Evolutionary conservation across 768 basidiomycete genomes (phyloP).

Genomic region (Auricularia auricula-judae): DNA sequence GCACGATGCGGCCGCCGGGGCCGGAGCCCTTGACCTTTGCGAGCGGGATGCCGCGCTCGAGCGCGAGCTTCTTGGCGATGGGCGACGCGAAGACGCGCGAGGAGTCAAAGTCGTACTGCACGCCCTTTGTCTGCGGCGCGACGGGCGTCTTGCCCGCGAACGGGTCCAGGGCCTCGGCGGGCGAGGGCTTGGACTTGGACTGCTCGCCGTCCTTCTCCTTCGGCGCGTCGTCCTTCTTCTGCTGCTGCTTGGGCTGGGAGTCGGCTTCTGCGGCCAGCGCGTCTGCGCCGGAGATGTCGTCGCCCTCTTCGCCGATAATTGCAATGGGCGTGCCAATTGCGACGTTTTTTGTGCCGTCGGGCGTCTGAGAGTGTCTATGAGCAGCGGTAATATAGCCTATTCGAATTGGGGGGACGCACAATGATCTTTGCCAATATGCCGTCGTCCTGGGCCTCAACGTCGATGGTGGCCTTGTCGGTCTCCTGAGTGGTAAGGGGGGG

Average conservation of each 20-base stretch:
- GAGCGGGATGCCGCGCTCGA: slow-evolving; percentile 88
- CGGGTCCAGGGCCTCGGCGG: slow-evolving; percentile 22
- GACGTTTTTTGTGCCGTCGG: slow-evolving; percentile 80
- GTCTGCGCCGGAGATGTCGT: slow-evolving; percentile 77
- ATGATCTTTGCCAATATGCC: slow-evolving; percentile 95
- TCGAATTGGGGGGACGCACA: slow-evolving; percentile 34
- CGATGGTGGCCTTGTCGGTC: slow-evolving; percentile 99
- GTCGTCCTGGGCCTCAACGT: slow-evolving; percentile 98
- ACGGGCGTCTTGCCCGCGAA: slow-evolving; percentile 18
- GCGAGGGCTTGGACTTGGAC: slow-evolving; percentile 25
- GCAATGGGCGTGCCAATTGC: slow-evolving; percentile 83
- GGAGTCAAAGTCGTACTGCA: slow-evolving; percentile 44
- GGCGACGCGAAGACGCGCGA: slow-evolving; percentile 92
- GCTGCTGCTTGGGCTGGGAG: slow-evolving; percentile 29
- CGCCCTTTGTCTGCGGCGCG: slow-evolving; percentile 19
- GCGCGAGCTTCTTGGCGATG: slow-evolving; percentile 92
- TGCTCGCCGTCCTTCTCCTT: slow-evolving; percentile 29
- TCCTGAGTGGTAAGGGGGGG: slow-evolving; percentile 41
- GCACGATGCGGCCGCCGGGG: slow-evolving; percentile 87
- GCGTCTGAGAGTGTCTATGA: slow-evolving; percentile 34
- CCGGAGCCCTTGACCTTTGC: slow-evolving; percentile 86
- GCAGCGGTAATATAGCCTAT: not conserved
- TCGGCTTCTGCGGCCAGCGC: slow-evolving; percentile 55
- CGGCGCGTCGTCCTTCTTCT: slow-evolving; percentile 23
- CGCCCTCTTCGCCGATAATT: slow-evolving; percentile 88